Evolutionary conservation across 2,329 filamentous ascomycete genomes (phyloP).

Genomic region (Neonectria sp.): DNA sequence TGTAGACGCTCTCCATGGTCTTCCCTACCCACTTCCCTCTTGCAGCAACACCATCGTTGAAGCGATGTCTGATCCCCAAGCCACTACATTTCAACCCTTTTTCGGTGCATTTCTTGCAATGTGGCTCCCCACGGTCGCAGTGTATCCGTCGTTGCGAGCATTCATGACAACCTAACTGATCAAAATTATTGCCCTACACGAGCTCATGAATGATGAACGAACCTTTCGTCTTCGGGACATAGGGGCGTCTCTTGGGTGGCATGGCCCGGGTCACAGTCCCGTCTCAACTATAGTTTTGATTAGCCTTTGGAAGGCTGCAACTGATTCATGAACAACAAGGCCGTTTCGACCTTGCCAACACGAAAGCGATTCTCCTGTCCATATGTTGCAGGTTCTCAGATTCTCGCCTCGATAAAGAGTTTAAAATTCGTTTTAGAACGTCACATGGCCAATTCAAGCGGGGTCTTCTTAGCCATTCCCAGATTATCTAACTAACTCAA

Average conservation of each 20-base stretch:
- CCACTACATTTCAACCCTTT: slow-evolving; percentile 44
- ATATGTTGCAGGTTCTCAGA: background rate
- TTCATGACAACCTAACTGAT: slow-evolving; percentile 41
- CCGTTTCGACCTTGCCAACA: background rate
- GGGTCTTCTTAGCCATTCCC: background rate
- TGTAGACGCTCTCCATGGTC: slow-evolving; percentile 43
- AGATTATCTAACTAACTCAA: slow-evolving; percentile 1
- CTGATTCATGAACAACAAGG: slow-evolving; percentile 1
- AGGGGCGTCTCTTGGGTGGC: slow-evolving; percentile 45
- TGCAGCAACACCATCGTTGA: slow-evolving; percentile 46
- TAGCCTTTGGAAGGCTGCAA: background rate
- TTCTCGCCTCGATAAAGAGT: too few relatives aligned
- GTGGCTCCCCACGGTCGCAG: slow-evolving; percentile 42
- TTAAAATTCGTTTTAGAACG: background rate
- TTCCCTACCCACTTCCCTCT: slow-evolving; percentile 47
- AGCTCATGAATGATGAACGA: background rate
- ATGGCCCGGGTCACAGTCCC: slow-evolving; percentile 24
- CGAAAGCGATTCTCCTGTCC: background rate
- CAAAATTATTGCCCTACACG: background rate
- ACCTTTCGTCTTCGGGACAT: slow-evolving; percentile 47
- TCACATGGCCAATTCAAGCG: slow-evolving; percentile 1
- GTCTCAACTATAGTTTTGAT: background rate
- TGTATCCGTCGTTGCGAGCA: slow-evolving; percentile 45
- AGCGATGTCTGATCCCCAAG: slow-evolving; percentile 43
- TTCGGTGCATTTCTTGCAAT: slow-evolving; percentile 40